Percentiles rank a stretch among this genome's conserved stretches.
Evolutionary conservation across 2,329 filamentous ascomycete genomes (phyloP).

Genomic region (Neoarthrinium moseri): DNA sequence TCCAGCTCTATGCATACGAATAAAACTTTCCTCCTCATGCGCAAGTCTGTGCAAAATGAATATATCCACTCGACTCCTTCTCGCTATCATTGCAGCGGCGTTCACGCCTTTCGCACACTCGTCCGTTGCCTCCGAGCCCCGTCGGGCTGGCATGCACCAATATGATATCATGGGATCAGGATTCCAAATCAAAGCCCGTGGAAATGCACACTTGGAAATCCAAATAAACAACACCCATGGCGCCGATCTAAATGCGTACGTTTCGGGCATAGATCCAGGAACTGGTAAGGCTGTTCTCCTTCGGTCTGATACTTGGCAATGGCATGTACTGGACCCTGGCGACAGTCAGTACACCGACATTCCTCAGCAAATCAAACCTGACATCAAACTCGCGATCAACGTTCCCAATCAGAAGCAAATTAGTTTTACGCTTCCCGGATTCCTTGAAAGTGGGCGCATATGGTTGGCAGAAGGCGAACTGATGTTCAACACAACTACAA

Average conservation of each 20-base stretch:
- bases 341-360: not conserved
- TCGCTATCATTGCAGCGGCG: no score
- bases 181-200: no score
- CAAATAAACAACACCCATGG: not conserved
- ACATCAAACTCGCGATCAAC: not conserved
- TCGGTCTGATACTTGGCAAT: not conserved
- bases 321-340: not conserved
- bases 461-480: slow-evolving; percentile 33
- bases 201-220: no score
- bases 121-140: no score
- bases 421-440: not conserved
- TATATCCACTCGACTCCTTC: no score
- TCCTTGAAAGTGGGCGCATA: slow-evolving; percentile 25
- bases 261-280: not conserved
- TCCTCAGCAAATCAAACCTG: not conserved
- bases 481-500: slow-evolving; percentile 29
- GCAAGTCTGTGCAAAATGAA: no score
- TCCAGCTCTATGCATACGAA: no score
- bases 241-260: not conserved
- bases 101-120: no score
- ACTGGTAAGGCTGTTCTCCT: not conserved
- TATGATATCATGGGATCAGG: no score
- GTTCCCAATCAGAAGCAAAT: not conserved
- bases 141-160: no score
- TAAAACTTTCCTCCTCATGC: no score